Percentiles rank a stretch among this genome's conserved stretches.
Conservation (phyloP, 257 asterid genomes). For the Nyctanthes arbortristis region DNA sequence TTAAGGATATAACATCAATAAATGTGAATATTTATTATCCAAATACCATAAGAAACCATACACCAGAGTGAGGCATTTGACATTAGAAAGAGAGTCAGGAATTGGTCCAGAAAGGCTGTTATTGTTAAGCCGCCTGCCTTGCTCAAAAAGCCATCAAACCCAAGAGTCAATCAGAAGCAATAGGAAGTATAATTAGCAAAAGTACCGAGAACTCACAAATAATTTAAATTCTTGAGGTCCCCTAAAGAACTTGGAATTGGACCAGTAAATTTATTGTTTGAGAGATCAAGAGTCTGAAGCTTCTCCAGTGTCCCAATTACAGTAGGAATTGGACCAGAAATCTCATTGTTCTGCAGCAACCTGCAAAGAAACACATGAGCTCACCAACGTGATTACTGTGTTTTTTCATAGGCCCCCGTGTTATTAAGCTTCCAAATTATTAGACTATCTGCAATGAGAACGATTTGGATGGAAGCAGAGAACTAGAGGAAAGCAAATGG, state of each 20-base stretch:
- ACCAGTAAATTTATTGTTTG: slow-evolving; percentile 71
- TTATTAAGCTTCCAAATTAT: background rate
- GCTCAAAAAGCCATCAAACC: slow-evolving; percentile 37
- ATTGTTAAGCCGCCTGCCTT: slow-evolving; percentile 93
- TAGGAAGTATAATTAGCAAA: slow-evolving; percentile 6
- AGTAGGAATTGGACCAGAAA: slow-evolving; percentile 72
- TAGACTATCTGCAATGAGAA: background rate
- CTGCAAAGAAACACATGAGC: slow-evolving; percentile 34
- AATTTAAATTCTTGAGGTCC: slow-evolving; percentile 64
- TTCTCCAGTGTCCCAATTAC: slow-evolving; percentile 70
- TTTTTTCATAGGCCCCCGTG: background rate
- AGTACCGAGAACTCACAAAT: slow-evolving; percentile 67
- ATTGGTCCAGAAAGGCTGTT: slow-evolving; percentile 76
- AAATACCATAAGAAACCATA: slow-evolving; percentile 32
- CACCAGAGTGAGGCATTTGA: slow-evolving; percentile 80
- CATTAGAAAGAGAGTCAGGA: slow-evolving; percentile 65
- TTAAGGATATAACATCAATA: background rate
- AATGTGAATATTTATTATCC: background rate
- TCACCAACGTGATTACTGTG: background rate
- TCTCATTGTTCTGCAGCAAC: slow-evolving; percentile 89
- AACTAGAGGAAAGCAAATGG: background rate
- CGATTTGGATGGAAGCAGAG: background rate
- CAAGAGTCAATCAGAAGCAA: slow-evolving; percentile 25
- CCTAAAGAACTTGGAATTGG: slow-evolving; percentile 79
- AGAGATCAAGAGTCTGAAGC: slow-evolving; percentile 90